Evolutionary conservation across 1,284 basidiomycete genomes (phyloP), one percentile per base, ranked within the genome.

Genomic region (Inonotus hispidus): DNA sequence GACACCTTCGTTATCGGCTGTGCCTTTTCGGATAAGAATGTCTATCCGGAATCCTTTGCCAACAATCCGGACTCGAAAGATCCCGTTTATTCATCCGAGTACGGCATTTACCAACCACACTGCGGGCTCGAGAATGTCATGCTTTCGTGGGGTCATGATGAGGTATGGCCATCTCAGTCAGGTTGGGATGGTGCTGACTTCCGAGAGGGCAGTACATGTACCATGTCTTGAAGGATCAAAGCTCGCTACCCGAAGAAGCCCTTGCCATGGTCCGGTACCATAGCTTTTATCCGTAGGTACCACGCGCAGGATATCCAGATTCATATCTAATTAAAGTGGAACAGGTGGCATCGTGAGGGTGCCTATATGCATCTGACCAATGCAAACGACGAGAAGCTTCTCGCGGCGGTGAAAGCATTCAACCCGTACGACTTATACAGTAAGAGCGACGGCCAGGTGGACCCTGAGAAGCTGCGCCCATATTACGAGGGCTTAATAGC

Each of bases 191-290:
- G 11, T 35, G 39, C 10, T 37, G 16, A 37, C n/a, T 47, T 21
- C 8, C 43, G 6, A 5, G 90, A 88, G 19, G n/a, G n/a, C n/a
- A 59, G 80, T 92, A 92, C 68, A 75, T 92, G 7, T 92, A 90
- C 71, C 77, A 88, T 65, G 84, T 92, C 64, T 73, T 90, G 58
- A 90, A 90, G 72, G 84, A 85, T 65, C 90, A 92, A 70, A 84
- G 82, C 68, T 81, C 80, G n/a, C 83, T 96, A 0, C 93, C 93
- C 0, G 81, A 83, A 57, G 92, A 92, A 68, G 93, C 82, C 0
- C 79, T 96, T 39, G 86, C 89, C 27, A 96, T 96, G 93, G 93
- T 96, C 70, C 85, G 93, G 29, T 95, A 92, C 74, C 93, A 96
- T 76, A 92, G 88, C 67, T 95, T 95, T 80, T 95, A 95, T 77